A percentile compares a stretch with the other conserved stretches of the same genome.
Conservation (phyloP, 2,329 filamentous ascomycete species). For the Eurotiales sp. region DNA sequence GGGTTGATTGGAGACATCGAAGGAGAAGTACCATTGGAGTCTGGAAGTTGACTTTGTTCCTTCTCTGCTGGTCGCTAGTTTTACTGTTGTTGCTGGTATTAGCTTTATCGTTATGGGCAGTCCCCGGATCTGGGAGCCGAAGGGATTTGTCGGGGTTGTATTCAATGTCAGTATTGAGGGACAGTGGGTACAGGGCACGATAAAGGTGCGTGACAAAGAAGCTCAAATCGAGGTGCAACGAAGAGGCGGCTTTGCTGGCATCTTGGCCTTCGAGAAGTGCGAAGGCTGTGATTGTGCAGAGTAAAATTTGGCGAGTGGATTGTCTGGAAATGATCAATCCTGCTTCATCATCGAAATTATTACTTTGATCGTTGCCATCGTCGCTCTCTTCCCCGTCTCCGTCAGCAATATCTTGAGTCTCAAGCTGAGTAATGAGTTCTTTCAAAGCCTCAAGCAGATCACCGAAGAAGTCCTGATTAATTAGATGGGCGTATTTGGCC, state of each 20-base stretch:
- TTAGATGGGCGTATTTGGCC: constrained; percentile 89
- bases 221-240: constrained; percentile 83
- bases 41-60: constrained; percentile 83
- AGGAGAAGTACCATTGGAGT: constrained; percentile 91
- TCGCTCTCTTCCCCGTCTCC: constrained; percentile 45
- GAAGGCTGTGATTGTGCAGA: constrained; percentile 94
- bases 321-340: constrained; percentile 58
- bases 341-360: constrained; percentile 31
- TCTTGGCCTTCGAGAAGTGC: constrained; percentile 95
- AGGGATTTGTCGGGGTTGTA: constrained; percentile 68
- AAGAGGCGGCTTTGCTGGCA: constrained; percentile 74
- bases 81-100: constrained; percentile 31
- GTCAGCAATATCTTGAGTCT: constrained; percentile 47
- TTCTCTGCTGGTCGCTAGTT: constrained; percentile 37
- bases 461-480: constrained; percentile 98
- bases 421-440: constrained; percentile 78
- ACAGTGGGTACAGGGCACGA: constrained; percentile 73
- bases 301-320: constrained; percentile 76
- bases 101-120: constrained; percentile 22
- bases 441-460: constrained; percentile 92
- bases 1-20: constrained; percentile 75
- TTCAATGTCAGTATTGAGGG: constrained; percentile 81
- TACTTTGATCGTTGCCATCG: constrained; percentile 32
- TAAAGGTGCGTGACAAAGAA: constrained; percentile 97
- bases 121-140: constrained; percentile 64